A percentile compares a stretch with the other conserved stretches of the same genome.
Evolutionary conservation across 2,329 filamentous ascomycete species (phyloP).

Genomic region (Xylariales sp.): DNA sequence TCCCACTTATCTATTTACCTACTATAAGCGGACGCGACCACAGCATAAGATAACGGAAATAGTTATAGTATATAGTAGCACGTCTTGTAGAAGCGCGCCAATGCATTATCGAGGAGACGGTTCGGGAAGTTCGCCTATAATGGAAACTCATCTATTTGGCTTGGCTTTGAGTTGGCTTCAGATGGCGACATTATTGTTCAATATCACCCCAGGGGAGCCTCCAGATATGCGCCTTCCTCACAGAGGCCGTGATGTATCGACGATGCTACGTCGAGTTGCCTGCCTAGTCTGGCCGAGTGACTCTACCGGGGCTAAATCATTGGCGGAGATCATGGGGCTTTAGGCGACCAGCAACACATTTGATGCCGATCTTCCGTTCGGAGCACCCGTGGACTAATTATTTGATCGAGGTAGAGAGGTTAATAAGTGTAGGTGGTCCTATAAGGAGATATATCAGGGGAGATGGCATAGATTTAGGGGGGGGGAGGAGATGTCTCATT

Average conservation of each 20-base stretch:
- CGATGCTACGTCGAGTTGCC: slow-evolving; percentile 11
- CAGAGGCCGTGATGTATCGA: slow-evolving; percentile 15
- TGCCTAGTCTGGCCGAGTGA: slow-evolving; percentile 18
- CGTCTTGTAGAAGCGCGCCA: slow-evolving; percentile 21
- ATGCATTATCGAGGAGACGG: slow-evolving; percentile 12
- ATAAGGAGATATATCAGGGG: too few relatives aligned
- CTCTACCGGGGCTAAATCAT: slow-evolving; percentile 11
- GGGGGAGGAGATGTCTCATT: too few relatives aligned
- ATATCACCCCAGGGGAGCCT: slow-evolving; percentile 18
- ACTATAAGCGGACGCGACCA: slow-evolving; percentile 13
- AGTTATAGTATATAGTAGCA: slow-evolving; percentile 15
- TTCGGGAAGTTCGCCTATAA: slow-evolving; percentile 24
- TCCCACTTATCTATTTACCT: slow-evolving; percentile 6
- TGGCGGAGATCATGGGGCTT: slow-evolving; percentile 24
- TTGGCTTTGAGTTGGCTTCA: slow-evolving; percentile 27
- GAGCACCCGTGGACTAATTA: neutral
- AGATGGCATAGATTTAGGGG: too few relatives aligned
- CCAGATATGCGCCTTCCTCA: slow-evolving; percentile 25
- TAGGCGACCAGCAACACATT: slow-evolving; percentile 1
- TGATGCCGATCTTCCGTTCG: slow-evolving; percentile 14
- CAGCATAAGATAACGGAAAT: slow-evolving; percentile 28
- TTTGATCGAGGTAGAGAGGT: too few relatives aligned
- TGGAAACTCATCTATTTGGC: slow-evolving; percentile 28
- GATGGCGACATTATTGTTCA: slow-evolving; percentile 33
- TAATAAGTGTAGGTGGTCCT: too few relatives aligned